A percentile compares a stretch with the other conserved stretches of the same genome.
Evolutionary conservation across 2,329 filamentous ascomycete species (phyloP).

Genomic region (Ascosphaera apis): DNA sequence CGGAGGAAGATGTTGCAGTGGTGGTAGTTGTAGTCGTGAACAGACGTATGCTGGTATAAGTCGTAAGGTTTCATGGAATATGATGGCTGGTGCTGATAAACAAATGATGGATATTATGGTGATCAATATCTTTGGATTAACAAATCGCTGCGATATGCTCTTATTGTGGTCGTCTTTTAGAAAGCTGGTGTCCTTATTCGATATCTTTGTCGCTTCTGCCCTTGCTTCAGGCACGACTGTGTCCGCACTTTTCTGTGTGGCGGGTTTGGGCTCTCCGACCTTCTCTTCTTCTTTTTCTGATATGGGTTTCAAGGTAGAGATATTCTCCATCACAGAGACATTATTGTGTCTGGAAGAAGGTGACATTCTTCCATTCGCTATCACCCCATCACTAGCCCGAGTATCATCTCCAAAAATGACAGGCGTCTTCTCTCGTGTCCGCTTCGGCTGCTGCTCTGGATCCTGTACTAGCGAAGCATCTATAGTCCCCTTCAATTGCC

Average conservation of each 20-base stretch:
- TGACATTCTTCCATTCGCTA: background rate
- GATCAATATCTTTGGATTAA: background rate
- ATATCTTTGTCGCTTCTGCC: background rate
- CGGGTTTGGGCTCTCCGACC: background rate
- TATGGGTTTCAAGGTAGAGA: too few species aligned
- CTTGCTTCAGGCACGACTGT: background rate
- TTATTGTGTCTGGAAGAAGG: too few species aligned
- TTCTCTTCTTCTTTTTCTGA: background rate
- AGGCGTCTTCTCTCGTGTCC: too few species aligned
- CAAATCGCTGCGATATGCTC: background rate
- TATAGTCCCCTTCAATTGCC: background rate
- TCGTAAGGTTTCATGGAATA: background rate
- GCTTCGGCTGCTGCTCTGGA: background rate
- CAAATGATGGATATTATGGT: background rate
- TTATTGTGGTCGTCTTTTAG: background rate
- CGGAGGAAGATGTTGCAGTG: constrained; percentile 3
- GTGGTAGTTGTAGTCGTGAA: background rate
- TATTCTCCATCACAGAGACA: too few species aligned
- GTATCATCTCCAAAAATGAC: too few species aligned
- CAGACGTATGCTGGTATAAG: background rate
- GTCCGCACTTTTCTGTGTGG: background rate
- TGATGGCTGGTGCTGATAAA: background rate
- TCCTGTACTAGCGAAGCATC: background rate
- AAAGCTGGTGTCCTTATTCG: background rate
- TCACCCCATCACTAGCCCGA: background rate